Percentiles rank a stretch among this genome's conserved stretches.
Conservation (phyloP, 495 filamentous ascomycete species). For the Zalerion maritima region DNA sequence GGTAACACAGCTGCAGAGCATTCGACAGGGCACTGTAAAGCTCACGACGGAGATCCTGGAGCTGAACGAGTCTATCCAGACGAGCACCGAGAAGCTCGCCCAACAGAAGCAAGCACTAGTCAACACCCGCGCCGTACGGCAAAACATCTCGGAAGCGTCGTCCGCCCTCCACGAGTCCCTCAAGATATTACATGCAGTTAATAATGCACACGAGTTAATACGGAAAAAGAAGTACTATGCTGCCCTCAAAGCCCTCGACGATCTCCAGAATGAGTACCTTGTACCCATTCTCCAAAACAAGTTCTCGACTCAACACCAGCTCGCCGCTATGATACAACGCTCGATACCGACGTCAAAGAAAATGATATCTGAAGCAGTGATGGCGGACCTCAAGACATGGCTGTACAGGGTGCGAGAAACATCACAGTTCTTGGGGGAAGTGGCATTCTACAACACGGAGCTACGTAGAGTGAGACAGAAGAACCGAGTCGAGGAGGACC, state of each 20-base stretch:
- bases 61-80: constrained; percentile 85
- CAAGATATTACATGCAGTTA: constrained; percentile 82
- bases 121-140: constrained; percentile 77
- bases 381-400: constrained; percentile 96
- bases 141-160: constrained; percentile 91
- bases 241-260: constrained; percentile 83
- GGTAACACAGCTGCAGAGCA: constrained; percentile 79
- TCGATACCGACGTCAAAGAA: constrained; percentile 87
- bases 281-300: constrained; percentile 45
- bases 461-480: constrained; percentile 73
- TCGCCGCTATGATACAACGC: constrained; percentile 89
- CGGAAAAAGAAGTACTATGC: constrained; percentile 89
- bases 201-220: constrained; percentile 84
- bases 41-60: constrained; percentile 84
- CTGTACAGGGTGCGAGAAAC: constrained; percentile 92
- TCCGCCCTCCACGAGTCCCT: constrained; percentile 79
- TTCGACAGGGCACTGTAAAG: constrained; percentile 73
- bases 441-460: constrained; percentile 93
- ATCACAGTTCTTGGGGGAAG: constrained; percentile 85
- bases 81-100: constrained; percentile 86
- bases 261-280: constrained; percentile 90
- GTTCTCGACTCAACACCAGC: constrained; percentile 83
- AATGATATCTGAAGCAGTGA: constrained; percentile 87
- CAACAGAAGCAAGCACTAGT: constrained; percentile 90
- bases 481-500: constrained; percentile 54